These are phyloP conservation scores for Candida krabiensis DNA, from an alignment of 805 yeast species.

Conservation along the genomic window DNA sequence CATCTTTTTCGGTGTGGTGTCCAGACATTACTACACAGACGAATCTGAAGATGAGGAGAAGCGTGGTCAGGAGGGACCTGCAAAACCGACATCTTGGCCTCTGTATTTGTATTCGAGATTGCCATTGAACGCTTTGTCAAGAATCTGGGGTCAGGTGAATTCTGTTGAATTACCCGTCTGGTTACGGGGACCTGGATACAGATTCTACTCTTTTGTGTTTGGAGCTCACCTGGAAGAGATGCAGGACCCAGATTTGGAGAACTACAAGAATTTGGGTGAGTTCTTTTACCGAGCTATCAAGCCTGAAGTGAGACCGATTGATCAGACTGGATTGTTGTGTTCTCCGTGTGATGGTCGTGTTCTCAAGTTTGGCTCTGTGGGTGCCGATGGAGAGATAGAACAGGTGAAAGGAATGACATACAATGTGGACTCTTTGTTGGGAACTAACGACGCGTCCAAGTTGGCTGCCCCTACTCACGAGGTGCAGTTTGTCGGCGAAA, in stretches of 20 bases:
- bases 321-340: slow-evolving; percentile 60
- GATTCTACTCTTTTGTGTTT: slow-evolving; percentile 72
- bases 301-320: slow-evolving; percentile 79
- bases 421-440: slow-evolving; percentile 83
- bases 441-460: slow-evolving; percentile 45
- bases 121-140: slow-evolving; percentile 86
- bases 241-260: slow-evolving; percentile 73
- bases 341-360: slow-evolving; percentile 95
- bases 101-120: slow-evolving; percentile 85
- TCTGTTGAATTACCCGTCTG: slow-evolving; percentile 81
- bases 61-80: slow-evolving; percentile 31
- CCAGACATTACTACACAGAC: slow-evolving; percentile 33
- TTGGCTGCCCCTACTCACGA: slow-evolving; percentile 58
- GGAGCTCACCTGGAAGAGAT: slow-evolving; percentile 91
- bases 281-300: slow-evolving; percentile 83
- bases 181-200: slow-evolving; percentile 81
- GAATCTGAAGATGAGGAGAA: slow-evolving; percentile 10
- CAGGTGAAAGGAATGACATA: slow-evolving; percentile 97
- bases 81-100: slow-evolving; percentile 80
- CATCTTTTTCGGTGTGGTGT: slow-evolving; percentile 54
- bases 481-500: slow-evolving; percentile 23
- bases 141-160: slow-evolving; percentile 94
- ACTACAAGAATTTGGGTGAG: slow-evolving; percentile 81
- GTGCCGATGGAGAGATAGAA: slow-evolving; percentile 80
- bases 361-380: slow-evolving; percentile 74